A percentile compares a stretch with the other conserved stretches of the same genome.
phyloP scores from a whole-genome alignment of 2,329 filamentous ascomycete species.

The Didymosphaeria variabile region DNA sequence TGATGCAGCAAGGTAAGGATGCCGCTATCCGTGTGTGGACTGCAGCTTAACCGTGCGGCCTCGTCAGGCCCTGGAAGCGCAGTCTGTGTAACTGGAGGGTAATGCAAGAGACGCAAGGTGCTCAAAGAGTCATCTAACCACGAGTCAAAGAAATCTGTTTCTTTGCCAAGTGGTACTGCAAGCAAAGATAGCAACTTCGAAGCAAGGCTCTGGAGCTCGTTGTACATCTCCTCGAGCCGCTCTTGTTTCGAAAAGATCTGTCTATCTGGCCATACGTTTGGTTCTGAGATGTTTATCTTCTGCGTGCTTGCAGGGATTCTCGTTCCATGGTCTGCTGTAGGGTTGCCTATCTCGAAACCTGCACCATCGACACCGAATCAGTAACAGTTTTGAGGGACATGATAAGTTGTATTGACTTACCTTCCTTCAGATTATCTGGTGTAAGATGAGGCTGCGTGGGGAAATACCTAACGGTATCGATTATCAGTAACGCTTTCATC shows the following conservation, averaged over 20 bases:
- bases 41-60: slow-evolving; percentile 44
- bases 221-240: slow-evolving; percentile 50
- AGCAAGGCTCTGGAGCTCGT: slow-evolving; percentile 52
- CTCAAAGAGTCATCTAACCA: slow-evolving; percentile 55
- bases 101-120: slow-evolving; percentile 57
- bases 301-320: slow-evolving; percentile 13
- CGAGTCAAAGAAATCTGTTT: slow-evolving; percentile 51
- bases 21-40: slow-evolving; percentile 56
- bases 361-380: neutral
- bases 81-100: slow-evolving; percentile 43
- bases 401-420: neutral
- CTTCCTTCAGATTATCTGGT: slow-evolving; percentile 56
- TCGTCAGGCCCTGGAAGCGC: slow-evolving; percentile 20
- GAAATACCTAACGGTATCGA: slow-evolving; percentile 51
- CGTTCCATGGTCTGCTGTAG: slow-evolving; percentile 19
- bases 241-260: slow-evolving; percentile 27
- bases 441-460: slow-evolving; percentile 52
- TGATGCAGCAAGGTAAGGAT: slow-evolving; percentile 60
- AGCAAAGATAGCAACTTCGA: slow-evolving; percentile 52
- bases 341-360: slow-evolving; percentile 57
- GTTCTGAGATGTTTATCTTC: slow-evolving; percentile 52
- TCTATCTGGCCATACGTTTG: slow-evolving; percentile 52
- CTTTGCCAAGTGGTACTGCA: slow-evolving; percentile 51
- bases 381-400: too few relatives aligned
- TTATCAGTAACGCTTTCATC: slow-evolving; percentile 22